Conservation (phyloP, 192 early-diverging fungal genomes). For the Pilobolus umbonatus region DNA sequence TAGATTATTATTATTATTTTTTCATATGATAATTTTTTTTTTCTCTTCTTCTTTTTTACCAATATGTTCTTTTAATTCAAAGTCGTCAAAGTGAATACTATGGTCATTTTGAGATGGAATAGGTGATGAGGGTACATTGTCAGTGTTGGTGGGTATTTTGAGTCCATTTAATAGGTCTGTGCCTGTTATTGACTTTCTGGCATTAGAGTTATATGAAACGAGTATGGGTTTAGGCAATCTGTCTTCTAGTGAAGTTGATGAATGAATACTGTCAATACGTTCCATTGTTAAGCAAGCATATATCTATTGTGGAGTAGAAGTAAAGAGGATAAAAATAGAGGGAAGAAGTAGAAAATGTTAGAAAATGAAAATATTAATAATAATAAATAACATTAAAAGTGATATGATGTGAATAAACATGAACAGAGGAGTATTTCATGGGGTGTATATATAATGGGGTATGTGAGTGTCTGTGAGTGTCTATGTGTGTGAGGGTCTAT, state of each 20-base stretch:
- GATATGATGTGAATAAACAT: no score
- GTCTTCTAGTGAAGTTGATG: background rate
- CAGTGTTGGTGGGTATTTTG: background rate
- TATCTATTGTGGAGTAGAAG: no score
- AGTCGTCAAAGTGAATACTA: slow-evolving; percentile 27
- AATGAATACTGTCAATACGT: background rate
- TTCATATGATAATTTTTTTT: background rate
- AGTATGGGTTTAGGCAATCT: background rate
- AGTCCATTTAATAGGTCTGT: background rate
- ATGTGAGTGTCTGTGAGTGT: no score
- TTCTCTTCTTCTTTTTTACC: slow-evolving; percentile 17
- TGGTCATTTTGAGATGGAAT: slow-evolving; percentile 8
- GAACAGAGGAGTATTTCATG: no score
- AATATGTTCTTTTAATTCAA: slow-evolving; percentile 28
- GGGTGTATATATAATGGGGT: no score
- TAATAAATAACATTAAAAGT: no score
- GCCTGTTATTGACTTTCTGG: background rate
- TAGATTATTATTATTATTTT: background rate
- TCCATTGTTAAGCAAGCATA: background rate
- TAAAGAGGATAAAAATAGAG: no score
- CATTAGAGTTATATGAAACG: background rate
- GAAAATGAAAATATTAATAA: no score
- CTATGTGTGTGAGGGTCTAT: no score
- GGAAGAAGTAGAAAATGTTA: no score
- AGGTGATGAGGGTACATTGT: background rate